Evolutionary conservation across 768 basidiomycete genomes (phyloP).

Genomic region (Asterophora lycoperdoides): DNA sequence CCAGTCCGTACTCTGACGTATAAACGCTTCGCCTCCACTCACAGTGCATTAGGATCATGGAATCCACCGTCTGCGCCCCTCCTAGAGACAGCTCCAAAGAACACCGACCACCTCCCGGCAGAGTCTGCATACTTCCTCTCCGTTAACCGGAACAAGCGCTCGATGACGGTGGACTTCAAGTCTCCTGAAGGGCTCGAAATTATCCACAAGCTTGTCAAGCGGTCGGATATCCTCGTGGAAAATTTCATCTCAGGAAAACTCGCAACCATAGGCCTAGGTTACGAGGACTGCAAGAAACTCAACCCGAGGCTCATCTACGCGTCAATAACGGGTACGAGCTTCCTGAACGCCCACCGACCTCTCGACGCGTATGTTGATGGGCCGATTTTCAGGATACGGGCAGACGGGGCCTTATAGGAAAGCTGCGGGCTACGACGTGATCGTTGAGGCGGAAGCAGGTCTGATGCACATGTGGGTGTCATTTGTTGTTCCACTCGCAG

Average conservation of each 20-base stretch:
- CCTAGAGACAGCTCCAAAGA: conserved; percentile 42
- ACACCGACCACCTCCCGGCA: conserved; percentile 65
- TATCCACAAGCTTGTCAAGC: conserved; percentile 60
- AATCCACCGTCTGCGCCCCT: conserved; percentile 56
- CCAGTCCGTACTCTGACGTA: conserved; percentile 26
- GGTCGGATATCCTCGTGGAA: conserved; percentile 85
- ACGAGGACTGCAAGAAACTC: conserved; percentile 70
- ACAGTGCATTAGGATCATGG: conserved; percentile 51
- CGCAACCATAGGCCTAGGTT: conserved; percentile 79
- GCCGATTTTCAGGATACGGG: conserved; percentile 31
- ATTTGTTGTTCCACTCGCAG: not conserved
- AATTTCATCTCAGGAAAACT: conserved; percentile 88
- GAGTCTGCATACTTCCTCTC: conserved; percentile 94
- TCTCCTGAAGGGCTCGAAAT: conserved; percentile 70
- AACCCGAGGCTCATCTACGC: conserved; percentile 85
- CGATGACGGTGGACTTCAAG: conserved; percentile 89
- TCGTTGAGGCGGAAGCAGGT: conserved; percentile 87
- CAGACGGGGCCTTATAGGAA: conserved; percentile 87
- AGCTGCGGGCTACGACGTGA: conserved; percentile 85
- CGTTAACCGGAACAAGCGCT: conserved; percentile 85
- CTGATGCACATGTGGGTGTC: conserved; percentile 83
- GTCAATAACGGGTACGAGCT: conserved; percentile 71
- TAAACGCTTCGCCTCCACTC: conserved; percentile 5
- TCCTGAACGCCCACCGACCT: no score
- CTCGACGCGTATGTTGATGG: not conserved